Percentiles rank a stretch among this genome's conserved stretches.
Conservation (phyloP, 192 early-diverging fungal genomes). For the Rhizophlyctis rosea region DNA sequence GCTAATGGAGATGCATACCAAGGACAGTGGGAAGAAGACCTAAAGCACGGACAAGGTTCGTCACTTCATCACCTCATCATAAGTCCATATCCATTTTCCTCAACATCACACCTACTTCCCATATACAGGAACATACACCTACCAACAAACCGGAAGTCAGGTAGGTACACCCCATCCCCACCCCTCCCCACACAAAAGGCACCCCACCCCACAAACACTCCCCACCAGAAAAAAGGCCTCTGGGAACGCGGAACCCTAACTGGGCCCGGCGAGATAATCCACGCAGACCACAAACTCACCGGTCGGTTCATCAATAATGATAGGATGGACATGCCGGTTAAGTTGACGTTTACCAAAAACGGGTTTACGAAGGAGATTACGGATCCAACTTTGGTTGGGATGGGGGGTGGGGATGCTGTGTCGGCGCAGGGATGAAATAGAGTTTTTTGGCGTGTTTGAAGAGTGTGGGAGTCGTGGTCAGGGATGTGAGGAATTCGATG, state of each 20-base stretch:
- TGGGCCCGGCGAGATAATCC: constrained; percentile 44
- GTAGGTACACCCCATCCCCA: neutral
- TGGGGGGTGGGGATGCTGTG: neutral
- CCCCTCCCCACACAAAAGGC: neutral
- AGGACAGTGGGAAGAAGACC: constrained; percentile 51
- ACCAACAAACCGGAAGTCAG: too few relatives aligned
- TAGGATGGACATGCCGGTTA: constrained; percentile 40
- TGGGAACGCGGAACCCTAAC: constrained; percentile 43
- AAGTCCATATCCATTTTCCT: neutral
- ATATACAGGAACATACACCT: too few relatives aligned
- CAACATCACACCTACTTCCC: neutral
- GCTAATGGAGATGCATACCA: constrained; percentile 54
- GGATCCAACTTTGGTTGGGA: constrained; percentile 29
- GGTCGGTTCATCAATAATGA: constrained; percentile 40
- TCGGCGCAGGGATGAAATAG: constrained; percentile 1
- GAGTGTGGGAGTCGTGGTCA: too few relatives aligned
- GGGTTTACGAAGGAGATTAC: constrained; percentile 34
- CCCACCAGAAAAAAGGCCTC: constrained; percentile 34
- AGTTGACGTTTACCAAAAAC: constrained; percentile 36
- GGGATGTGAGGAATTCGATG: too few relatives aligned
- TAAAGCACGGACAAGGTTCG: constrained; percentile 48
- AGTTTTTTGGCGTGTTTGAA: too few relatives aligned
- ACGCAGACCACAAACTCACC: constrained; percentile 49
- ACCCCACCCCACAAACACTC: constrained; percentile 1
- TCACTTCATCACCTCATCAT: neutral